Base-by-base conservation (phyloP, 352 stramenopile genomes). In the Globisporangium splendens region DNA sequence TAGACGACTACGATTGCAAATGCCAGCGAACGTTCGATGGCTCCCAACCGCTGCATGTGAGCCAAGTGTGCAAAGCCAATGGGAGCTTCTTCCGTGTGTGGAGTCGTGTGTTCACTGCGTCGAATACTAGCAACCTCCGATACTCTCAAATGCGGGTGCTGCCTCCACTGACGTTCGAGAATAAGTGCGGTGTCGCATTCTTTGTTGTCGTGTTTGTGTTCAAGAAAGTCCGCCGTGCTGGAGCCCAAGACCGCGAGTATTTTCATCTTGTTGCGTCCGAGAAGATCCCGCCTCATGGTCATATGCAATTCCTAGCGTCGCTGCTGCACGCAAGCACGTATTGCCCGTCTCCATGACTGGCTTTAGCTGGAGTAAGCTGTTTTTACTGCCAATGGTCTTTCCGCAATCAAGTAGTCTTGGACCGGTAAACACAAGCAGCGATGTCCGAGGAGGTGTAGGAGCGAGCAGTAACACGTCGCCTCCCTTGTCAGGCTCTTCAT, bases 1-100 rank as follows among this genome's bases (percentile, higher is more conserved):
- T 90, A 0, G 78, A 85, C 22, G 83, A 93, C 46, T 91, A 86
- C 20, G 74, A 83, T 17, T 95, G 85, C 57, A 70, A 72, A 28
- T 95, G 85, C 49, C 79, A 89, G 57, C 80, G 82, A 33, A 91
- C 91, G 77, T 83, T 93, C 51, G 81, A 91, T 28, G 79, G 79
- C 46, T 85, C 83, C 3, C 66, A 89, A 31, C 80, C 80, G 50
- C 69, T 93, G 21, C 80, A 93, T 43, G 71, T 86, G 6, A 88
- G 71, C 28, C 72, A 91, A 33, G 86, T 78, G 17, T 93, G 83
- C 51, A 72, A 73, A 15, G 66, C 83, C 4, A 93, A 89, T 38
- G 83, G 83, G 17, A 83, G 69, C 15, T 93, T 74, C n/a, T 83
- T 95, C 18, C 74, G 82, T 18, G 83, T 86, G 0, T 79, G 76